Conservation (phyloP, 345 rosid genomes). For the Pistacia vera region DNA sequence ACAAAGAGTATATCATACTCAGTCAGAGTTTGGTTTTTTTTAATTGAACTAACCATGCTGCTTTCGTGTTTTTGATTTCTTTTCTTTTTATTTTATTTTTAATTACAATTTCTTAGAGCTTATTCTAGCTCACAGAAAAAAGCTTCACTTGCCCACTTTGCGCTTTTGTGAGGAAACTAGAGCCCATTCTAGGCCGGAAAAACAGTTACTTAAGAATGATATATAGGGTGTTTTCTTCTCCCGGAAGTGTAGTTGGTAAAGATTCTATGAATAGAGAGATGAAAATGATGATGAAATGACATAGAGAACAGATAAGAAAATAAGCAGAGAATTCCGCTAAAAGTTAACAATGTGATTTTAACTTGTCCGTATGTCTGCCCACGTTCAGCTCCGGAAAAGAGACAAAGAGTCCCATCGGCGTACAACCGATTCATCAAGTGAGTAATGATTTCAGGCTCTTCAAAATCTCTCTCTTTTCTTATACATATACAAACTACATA, state of each 20-base stretch:
- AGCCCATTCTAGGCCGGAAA: slow-evolving; percentile 11
- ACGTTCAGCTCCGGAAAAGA: slow-evolving; percentile 59
- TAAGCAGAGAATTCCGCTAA: background rate
- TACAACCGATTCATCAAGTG: slow-evolving; percentile 70
- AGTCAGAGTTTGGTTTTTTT: background rate
- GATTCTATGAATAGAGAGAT: background rate
- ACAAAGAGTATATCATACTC: background rate
- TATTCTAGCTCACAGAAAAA: background rate
- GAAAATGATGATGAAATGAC: slow-evolving; percentile 32
- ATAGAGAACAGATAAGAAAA: slow-evolving; percentile 6
- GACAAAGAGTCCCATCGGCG: slow-evolving; percentile 68
- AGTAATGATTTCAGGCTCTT: slow-evolving; percentile 26
- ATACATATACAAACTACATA: background rate
- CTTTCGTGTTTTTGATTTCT: background rate
- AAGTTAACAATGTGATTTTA: slow-evolving; percentile 27
- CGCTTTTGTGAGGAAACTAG: background rate
- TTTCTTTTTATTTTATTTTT: background rate
- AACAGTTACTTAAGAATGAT: slow-evolving; percentile 10
- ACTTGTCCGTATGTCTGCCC: slow-evolving; percentile 21
- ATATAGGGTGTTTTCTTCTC: slow-evolving; percentile 17
- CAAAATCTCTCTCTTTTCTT: background rate
- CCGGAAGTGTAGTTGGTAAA: slow-evolving; percentile 6
- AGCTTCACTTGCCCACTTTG: background rate
- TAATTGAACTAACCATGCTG: background rate
- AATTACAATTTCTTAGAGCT: background rate